A percentile compares a stretch with the other conserved stretches of the same genome.
phyloP scores from a whole-genome alignment of 108 stramenopile species.

The Parietichytrium sp. region DNA sequence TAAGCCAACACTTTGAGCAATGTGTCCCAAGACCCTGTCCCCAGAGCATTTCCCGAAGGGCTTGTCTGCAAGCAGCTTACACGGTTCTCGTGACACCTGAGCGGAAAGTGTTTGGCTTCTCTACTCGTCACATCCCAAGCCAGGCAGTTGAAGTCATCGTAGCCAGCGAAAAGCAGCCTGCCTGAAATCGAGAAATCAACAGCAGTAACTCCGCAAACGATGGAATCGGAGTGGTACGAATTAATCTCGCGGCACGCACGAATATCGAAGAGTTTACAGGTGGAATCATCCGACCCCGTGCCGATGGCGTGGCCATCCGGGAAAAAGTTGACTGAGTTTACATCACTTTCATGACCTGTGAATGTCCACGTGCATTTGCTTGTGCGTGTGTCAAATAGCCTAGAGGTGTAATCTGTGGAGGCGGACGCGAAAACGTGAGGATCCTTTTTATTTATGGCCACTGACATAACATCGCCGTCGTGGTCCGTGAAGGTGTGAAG shows the following conservation, averaged over 20 bases:
- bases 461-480: slow-evolving; percentile 85
- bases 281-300: slow-evolving; percentile 90
- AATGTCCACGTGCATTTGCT: slow-evolving; percentile 76
- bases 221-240: slow-evolving; percentile 49
- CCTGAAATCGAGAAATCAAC: slow-evolving; percentile 73
- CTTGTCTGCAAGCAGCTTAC: neutral
- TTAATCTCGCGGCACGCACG: slow-evolving; percentile 79
- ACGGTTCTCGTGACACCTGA: slow-evolving; percentile 34
- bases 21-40: slow-evolving; percentile 40
- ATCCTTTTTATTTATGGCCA: slow-evolving; percentile 74
- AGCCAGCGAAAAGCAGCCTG: slow-evolving; percentile 80
- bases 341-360: slow-evolving; percentile 89
- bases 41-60: slow-evolving; percentile 10
- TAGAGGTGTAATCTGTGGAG: slow-evolving; percentile 88
- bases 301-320: slow-evolving; percentile 84
- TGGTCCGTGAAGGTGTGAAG: slow-evolving; percentile 86
- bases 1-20: slow-evolving; percentile 5
- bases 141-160: slow-evolving; percentile 71
- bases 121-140: slow-evolving; percentile 66
- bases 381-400: slow-evolving; percentile 91
- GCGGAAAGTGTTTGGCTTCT: neutral
- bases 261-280: slow-evolving; percentile 89
- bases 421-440: slow-evolving; percentile 85
- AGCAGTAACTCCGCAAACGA: slow-evolving; percentile 76
- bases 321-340: slow-evolving; percentile 93